A percentile compares a stretch with the other conserved stretches of the same genome.
These are phyloP conservation scores for Aspergillus cavernicola DNA, from an alignment of 495 filamentous ascomycete genomes.

Conservation along the genomic window DNA sequence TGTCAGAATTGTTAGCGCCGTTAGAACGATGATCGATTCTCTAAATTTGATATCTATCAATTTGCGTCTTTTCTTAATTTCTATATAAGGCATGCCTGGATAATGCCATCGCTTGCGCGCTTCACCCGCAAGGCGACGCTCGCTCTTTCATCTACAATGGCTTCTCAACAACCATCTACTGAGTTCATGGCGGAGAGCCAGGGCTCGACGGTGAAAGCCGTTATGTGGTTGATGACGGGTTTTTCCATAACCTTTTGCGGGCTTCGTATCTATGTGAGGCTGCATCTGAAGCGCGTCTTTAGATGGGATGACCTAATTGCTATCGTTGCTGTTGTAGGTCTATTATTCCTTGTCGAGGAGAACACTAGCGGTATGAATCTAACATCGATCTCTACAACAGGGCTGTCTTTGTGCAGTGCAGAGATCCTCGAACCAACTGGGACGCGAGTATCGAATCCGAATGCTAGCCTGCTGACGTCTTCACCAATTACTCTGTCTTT, in stretches of 20 bases:
- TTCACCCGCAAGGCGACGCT: not conserved
- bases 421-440: conserved; percentile 19
- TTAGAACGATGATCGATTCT: not conserved
- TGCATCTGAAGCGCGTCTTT: conserved; percentile 22
- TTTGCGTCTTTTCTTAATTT: not conserved
- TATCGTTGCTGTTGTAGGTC: conserved; percentile 20
- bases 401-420: conserved; percentile 22
- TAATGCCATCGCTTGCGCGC: not conserved
- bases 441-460: conserved; percentile 15
- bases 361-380: no score
- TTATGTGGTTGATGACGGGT: conserved; percentile 27
- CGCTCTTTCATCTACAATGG: not conserved
- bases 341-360: no score
- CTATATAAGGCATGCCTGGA: not conserved
- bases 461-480: conserved; percentile 22
- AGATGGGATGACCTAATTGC: conserved; percentile 29
- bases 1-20: not conserved
- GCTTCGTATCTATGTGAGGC: conserved; percentile 23
- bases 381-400: conserved; percentile 2
- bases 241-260: conserved; percentile 19
- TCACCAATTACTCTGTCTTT: conserved; percentile 18
- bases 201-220: conserved; percentile 19
- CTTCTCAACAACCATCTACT: not conserved
- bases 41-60: not conserved
- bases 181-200: conserved; percentile 9